phyloP scores from a whole-genome alignment of 495 filamentous ascomycete genomes.

The Podospora pseudocomata region DNA sequence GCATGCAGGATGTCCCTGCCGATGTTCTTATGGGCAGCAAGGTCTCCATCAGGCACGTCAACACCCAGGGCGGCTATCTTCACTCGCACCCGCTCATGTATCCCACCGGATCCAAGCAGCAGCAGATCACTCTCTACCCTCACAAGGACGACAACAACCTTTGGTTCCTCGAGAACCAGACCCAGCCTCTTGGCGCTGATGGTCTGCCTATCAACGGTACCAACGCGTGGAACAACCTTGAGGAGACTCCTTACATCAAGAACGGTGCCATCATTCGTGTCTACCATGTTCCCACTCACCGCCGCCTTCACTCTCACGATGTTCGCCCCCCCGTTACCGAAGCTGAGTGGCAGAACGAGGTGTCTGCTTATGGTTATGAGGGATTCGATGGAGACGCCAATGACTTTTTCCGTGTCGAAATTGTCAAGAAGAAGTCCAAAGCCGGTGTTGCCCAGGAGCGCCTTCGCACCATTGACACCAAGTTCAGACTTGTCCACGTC shows the following conservation, averaged over 20 bases:
- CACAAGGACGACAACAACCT: constrained; percentile 99
- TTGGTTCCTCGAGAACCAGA: constrained; percentile 91
- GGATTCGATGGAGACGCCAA: constrained; percentile 97
- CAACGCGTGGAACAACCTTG: constrained; percentile 74
- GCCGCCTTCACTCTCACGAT: constrained; percentile 94
- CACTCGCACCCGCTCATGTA: constrained; percentile 98
- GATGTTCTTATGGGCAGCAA: constrained; percentile 88
- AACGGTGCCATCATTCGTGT: constrained; percentile 78
- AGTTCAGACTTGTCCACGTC: constrained; percentile 89
- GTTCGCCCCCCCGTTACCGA: constrained; percentile 96
- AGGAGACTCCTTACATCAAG: constrained; percentile 63
- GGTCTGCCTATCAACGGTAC: constrained; percentile 74
- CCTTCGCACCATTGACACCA: constrained; percentile 90
- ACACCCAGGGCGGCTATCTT: constrained; percentile 95
- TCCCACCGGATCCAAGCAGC: constrained; percentile 93
- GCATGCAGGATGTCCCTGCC: constrained; percentile 89
- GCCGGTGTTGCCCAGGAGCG: constrained; percentile 74
- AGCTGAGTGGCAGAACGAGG: constrained; percentile 97
- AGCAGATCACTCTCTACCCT: constrained; percentile 96
- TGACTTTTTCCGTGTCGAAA: constrained; percentile 91
- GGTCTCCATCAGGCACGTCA: constrained; percentile 82
- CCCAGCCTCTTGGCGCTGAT: constrained; percentile 74
- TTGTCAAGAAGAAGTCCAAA: constrained; percentile 85
- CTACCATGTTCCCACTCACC: constrained; percentile 76
- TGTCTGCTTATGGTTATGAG: constrained; percentile 96